Evolutionary conservation across 345 rosid genomes (phyloP).

Genomic region (Populus ilicifolia): DNA sequence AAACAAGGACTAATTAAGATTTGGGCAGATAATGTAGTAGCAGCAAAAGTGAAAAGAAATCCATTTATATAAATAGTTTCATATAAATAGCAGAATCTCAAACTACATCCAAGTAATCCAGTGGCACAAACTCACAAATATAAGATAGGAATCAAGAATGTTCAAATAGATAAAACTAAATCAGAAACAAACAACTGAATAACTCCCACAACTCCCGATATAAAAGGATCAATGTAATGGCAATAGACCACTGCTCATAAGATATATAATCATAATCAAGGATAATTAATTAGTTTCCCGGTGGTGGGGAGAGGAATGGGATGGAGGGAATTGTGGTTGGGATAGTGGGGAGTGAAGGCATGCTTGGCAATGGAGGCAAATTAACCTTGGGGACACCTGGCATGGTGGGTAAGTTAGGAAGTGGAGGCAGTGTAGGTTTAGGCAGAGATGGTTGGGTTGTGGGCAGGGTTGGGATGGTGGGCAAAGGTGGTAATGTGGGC

Average conservation of each 20-base stretch:
- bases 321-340: not conserved
- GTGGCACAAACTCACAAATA: no score
- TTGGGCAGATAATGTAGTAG: no score
- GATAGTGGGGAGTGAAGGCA: not conserved
- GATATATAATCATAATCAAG: no score
- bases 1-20: no score
- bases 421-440: not conserved
- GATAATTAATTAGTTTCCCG: not conserved
- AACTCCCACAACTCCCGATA: not conserved
- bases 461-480: not conserved
- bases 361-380: not conserved
- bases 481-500: not conserved
- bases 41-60: no score
- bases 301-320: not conserved
- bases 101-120: no score
- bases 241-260: not conserved
- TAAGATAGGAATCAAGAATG: no score
- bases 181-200: not conserved
- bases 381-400: no score
- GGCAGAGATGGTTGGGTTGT: not conserved
- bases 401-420: no score
- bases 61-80: no score
- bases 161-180: not conserved
- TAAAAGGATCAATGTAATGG: no score
- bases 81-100: no score